Evolutionary conservation across 179 eudicot genomes (phyloP).

Genomic region (Gypsophila paniculata): DNA sequence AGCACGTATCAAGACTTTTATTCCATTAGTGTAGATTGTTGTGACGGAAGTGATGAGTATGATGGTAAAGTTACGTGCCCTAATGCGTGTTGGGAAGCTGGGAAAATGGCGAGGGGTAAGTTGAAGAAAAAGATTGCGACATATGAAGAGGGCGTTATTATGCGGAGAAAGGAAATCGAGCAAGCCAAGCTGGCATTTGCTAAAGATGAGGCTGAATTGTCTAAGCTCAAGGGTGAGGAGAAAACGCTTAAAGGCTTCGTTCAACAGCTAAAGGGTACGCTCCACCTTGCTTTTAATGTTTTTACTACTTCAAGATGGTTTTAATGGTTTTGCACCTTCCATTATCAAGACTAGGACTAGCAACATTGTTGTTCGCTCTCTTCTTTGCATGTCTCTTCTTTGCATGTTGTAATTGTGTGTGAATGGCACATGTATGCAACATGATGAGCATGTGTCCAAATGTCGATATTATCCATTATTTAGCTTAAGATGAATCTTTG

Average conservation of each 20-base stretch:
- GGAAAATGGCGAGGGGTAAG: conserved; percentile 81
- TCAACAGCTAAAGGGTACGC: conserved; percentile 77
- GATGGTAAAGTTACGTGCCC: conserved; percentile 67
- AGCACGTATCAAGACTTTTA: conserved; percentile 14
- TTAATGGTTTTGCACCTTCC: neutral
- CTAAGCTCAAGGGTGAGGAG: conserved; percentile 73
- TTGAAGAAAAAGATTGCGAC: conserved; percentile 74
- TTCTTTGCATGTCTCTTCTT: neutral
- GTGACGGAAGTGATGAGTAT: conserved; percentile 95
- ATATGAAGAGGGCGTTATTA: conserved; percentile 56
- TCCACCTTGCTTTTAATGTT: neutral
- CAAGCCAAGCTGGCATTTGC: conserved; percentile 57
- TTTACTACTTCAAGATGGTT: neutral
- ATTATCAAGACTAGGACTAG: neutral
- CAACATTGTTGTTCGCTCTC: neutral
- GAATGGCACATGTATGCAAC: neutral
- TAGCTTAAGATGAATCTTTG: no score
- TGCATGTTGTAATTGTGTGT: neutral
- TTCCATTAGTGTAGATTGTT: conserved; percentile 56
- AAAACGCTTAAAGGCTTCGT: conserved; percentile 72
- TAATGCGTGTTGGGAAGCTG: conserved; percentile 97
- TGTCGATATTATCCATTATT: no score
- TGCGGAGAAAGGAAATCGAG: conserved; percentile 69
- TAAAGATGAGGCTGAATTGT: conserved; percentile 71
- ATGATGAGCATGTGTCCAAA: no score